phyloP scores from a whole-genome alignment of 495 filamentous ascomycete species.

The Aspergillus olivimuriae region DNA sequence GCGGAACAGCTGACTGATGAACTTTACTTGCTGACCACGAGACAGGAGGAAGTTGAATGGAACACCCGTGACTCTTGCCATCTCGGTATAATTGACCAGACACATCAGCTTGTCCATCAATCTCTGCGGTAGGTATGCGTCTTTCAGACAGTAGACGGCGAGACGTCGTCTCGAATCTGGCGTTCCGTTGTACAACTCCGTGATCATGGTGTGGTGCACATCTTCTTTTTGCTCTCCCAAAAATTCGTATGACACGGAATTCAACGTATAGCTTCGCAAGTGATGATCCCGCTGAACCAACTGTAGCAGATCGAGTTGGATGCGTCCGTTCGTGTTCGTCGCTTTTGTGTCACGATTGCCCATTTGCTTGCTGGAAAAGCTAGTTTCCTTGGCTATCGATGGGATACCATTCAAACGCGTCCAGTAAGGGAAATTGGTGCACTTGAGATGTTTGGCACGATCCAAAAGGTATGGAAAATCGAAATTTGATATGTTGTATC shows the following conservation, averaged over 20 bases:
- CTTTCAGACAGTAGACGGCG: conserved; percentile 95
- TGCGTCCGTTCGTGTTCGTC: conserved; percentile 88
- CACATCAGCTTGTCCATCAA: conserved; percentile 98
- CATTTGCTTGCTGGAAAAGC: conserved; percentile 98
- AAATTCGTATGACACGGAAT: conserved; percentile 95
- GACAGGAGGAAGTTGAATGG: conserved; percentile 93
- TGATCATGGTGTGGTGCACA: conserved; percentile 99
- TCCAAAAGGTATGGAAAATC: conserved; percentile 97
- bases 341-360: conserved; percentile 89
- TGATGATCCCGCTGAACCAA: conserved; percentile 92
- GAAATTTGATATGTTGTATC: conserved; percentile 98
- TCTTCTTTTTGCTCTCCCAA: conserved; percentile 98
- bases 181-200: conserved; percentile 91
- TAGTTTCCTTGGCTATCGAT: conserved; percentile 67
- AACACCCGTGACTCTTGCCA: conserved; percentile 98
- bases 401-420: conserved; percentile 60
- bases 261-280: conserved; percentile 91
- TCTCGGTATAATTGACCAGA: conserved; percentile 96
- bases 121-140: conserved; percentile 91
- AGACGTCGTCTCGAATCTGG: conserved; percentile 83
- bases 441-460: conserved; percentile 77
- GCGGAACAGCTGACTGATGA: conserved; percentile 94
- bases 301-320: conserved; percentile 92
- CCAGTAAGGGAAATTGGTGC: conserved; percentile 73
- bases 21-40: conserved; percentile 93